Percentiles rank a stretch among this genome's conserved stretches.
Conservation (phyloP, 129 eudicot species). For the Escallonia herrerae region DNA sequence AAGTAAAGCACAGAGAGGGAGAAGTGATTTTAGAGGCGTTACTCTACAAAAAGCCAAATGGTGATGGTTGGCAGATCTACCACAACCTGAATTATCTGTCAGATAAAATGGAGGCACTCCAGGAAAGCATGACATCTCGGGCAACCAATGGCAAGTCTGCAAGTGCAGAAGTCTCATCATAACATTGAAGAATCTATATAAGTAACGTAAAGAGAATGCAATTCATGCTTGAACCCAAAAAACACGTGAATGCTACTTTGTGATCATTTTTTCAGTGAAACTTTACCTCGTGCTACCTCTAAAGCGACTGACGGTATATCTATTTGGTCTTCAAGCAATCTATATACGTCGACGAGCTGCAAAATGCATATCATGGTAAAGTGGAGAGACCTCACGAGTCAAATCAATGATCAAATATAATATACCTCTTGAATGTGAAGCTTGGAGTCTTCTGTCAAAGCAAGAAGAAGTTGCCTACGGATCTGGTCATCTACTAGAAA, state of each 20-base stretch:
- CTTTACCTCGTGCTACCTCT: conserved; percentile 83
- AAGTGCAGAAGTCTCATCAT: neutral
- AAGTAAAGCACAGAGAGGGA: too few species aligned
- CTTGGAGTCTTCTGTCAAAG: conserved; percentile 93
- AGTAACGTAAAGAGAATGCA: too few species aligned
- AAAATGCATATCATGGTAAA: conserved; percentile 14
- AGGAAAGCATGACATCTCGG: conserved; percentile 83
- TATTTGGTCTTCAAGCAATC: conserved; percentile 86
- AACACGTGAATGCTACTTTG: too few species aligned
- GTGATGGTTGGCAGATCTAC: too few species aligned
- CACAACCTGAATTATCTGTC: conserved; percentile 29
- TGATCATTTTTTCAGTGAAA: neutral
- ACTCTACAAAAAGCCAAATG: too few species aligned
- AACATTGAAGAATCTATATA: too few species aligned
- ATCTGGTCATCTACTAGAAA: conserved; percentile 84
- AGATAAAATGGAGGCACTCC: conserved; percentile 76
- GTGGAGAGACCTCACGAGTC: neutral
- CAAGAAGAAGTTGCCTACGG: conserved; percentile 95
- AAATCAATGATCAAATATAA: conserved; percentile 1
- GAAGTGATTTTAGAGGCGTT: too few species aligned
- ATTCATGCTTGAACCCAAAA: too few species aligned
- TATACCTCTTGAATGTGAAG: conserved; percentile 90
- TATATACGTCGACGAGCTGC: conserved; percentile 86
- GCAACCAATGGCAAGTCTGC: conserved; percentile 84
- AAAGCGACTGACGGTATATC: conserved; percentile 71